These are phyloP conservation scores for Platanthera guangdongensis DNA, from an alignment of 106 monocot species.

Conservation along the genomic window DNA sequence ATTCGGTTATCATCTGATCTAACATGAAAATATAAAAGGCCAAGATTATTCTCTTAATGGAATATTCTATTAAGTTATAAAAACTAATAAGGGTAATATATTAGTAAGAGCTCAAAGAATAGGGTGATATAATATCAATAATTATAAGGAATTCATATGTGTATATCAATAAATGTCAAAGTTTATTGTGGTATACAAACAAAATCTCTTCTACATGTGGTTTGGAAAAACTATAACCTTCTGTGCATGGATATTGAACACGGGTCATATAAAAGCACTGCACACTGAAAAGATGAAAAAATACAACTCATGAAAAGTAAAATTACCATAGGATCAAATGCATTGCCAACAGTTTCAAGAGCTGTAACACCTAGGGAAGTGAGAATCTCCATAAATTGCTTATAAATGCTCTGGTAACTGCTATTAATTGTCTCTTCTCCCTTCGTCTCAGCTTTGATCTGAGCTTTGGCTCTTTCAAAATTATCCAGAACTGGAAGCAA, in stretches of 20 bases:
- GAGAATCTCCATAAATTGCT: conserved; percentile 75
- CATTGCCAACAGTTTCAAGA: conserved; percentile 65
- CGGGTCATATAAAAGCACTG: neutral
- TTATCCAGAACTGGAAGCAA: conserved; percentile 84
- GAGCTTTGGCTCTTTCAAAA: conserved; percentile 83
- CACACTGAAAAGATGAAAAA: neutral
- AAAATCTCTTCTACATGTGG: neutral
- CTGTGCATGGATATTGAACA: neutral
- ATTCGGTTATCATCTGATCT: no score
- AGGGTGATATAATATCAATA: no score
- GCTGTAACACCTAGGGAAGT: conserved; percentile 58
- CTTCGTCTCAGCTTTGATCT: conserved; percentile 75
- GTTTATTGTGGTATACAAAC: neutral
- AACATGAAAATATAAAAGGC: no score
- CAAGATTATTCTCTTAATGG: no score
- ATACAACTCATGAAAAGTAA: neutral
- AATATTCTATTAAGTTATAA: no score
- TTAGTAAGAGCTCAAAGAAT: no score
- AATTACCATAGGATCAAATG: conserved; percentile 82
- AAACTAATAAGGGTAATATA: no score
- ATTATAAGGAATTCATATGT: no score
- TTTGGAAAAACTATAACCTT: neutral
- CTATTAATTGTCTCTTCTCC: conserved; percentile 78
- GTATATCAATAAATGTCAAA: no score
- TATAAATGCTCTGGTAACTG: conserved; percentile 89